Evolutionary conservation across 192 early-diverging fungal genomes (phyloP), one percentile per base, ranked within the genome.

Genomic region (Coemansia sp.): DNA sequence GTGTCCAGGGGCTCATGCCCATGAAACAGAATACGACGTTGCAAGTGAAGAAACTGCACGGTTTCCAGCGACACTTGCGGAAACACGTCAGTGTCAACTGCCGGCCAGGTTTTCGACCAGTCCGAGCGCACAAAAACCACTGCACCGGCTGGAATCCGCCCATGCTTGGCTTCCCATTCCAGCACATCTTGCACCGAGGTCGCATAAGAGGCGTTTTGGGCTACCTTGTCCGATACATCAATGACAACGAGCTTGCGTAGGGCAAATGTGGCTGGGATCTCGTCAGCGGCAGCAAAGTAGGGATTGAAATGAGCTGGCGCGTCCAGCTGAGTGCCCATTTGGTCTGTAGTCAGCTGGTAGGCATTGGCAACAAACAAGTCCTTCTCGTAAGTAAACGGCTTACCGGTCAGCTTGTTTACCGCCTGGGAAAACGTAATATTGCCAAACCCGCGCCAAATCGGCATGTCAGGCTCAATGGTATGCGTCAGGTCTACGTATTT

Each of bases 361-460:
- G 73, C 74, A 13, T 57, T 77, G 5, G 79, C 79, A 14, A 72
- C 79, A 49, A 80, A 80, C 40, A 37, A 43, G 45, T 80, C 65
- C 11, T 55, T 56, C 18, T 54, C 74, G 35, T 80, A 80, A 11
- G 61, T 44, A 16, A 77, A 80, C 39, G 63, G 58, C 50, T 68
- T 51, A 23, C 69, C 74, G 1, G 69, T 80, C 28, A 60, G 42
- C 37, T 63, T 66, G 63, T 66, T 70, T 14, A 68, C 50, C 3
- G 79, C 70, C 13, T 44, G 61, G 9, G 54, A 41, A 48, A 80
- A 80, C 37, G 65, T 69, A n/a, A 62, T 65, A 43, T 77, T 77
- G 58, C 79, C 79, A 49, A 80, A 80, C 36, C 69, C 79, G 50
- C 73, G 73, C 79, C 79, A 80, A n/a, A 80, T 63, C 3, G 79